Evolutionary conservation across 192 early-diverging fungal genomes (phyloP).

Genomic region (Allomyces macrogynus): DNA sequence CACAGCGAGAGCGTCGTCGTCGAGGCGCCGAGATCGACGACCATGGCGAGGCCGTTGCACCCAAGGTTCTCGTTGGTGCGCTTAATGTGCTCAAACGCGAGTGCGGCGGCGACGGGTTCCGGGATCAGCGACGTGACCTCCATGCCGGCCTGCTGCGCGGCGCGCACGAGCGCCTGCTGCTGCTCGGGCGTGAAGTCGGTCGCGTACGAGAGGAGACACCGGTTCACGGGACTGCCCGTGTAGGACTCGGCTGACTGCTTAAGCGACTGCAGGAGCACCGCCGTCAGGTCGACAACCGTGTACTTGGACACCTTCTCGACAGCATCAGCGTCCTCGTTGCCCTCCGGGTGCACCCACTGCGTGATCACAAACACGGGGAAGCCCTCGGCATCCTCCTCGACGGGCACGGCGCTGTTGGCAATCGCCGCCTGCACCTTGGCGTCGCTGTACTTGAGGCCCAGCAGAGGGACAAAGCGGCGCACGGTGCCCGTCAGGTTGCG

Average conservation of each 20-base stretch:
- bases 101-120: constrained; percentile 76
- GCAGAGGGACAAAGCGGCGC: constrained; percentile 58
- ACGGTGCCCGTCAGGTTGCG: constrained; percentile 84
- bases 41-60: constrained; percentile 52
- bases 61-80: constrained; percentile 22
- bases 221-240: constrained; percentile 53
- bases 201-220: constrained; percentile 70
- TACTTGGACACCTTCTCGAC: constrained; percentile 28
- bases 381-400: constrained; percentile 6
- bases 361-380: constrained; percentile 32
- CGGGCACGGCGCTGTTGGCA: constrained; percentile 14
- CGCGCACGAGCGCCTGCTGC: constrained; percentile 36
- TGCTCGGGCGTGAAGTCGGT: constrained; percentile 61
- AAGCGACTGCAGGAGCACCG: constrained; percentile 60
- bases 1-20: constrained; percentile 65
- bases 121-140: constrained; percentile 56
- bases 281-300: constrained; percentile 46
- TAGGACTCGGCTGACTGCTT: constrained; percentile 76
- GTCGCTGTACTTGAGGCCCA: constrained; percentile 52
- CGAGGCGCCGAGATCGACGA: constrained; percentile 75
- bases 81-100: constrained; percentile 57
- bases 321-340: constrained; percentile 36
- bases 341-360: constrained; percentile 29
- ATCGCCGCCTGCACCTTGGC: constrained; percentile 11
- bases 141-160: constrained; percentile 60